A percentile compares a stretch with the other conserved stretches of the same genome.
These are phyloP conservation scores for Neonectria faginata DNA, from an alignment of 2,329 filamentous ascomycete genomes.

Conservation along the genomic window DNA sequence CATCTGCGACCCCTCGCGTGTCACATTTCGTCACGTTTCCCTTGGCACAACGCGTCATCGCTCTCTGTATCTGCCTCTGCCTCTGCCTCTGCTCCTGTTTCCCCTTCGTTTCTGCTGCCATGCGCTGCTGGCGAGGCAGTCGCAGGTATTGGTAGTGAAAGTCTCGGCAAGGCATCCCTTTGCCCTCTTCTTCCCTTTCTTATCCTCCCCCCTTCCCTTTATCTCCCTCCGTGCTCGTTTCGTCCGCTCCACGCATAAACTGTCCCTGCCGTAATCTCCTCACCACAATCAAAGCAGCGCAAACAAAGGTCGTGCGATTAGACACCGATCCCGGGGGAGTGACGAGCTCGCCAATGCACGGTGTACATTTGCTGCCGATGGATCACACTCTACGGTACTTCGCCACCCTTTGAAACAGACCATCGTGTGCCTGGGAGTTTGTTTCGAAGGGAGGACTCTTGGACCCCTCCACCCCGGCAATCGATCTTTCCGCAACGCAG, in stretches of 20 bases:
- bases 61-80: constrained; percentile 14
- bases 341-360: constrained; percentile 25
- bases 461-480: neutral
- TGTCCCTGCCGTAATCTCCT: neutral
- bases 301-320: neutral
- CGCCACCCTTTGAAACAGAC: constrained; percentile 14
- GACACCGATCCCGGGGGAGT: neutral
- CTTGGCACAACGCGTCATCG: constrained; percentile 9
- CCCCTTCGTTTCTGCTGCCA: constrained; percentile 19
- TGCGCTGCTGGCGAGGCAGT: neutral
- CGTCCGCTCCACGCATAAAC: constrained; percentile 6
- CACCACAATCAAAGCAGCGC: neutral
- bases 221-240: neutral
- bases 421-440: neutral
- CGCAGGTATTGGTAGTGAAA: neutral
- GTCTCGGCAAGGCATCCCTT: neutral
- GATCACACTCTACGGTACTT: constrained; percentile 2
- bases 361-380: constrained; percentile 16
- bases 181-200: neutral
- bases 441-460: constrained; percentile 14
- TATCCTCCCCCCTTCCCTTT: neutral
- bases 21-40: constrained; percentile 11
- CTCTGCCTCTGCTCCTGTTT: constrained; percentile 13
- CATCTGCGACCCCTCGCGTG: constrained; percentile 20
- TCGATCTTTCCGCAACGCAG: constrained; percentile 19